These are phyloP conservation scores for Trichoderma koningii DNA, from an alignment of 2,329 filamentous ascomycete genomes.

Conservation along the genomic window DNA sequence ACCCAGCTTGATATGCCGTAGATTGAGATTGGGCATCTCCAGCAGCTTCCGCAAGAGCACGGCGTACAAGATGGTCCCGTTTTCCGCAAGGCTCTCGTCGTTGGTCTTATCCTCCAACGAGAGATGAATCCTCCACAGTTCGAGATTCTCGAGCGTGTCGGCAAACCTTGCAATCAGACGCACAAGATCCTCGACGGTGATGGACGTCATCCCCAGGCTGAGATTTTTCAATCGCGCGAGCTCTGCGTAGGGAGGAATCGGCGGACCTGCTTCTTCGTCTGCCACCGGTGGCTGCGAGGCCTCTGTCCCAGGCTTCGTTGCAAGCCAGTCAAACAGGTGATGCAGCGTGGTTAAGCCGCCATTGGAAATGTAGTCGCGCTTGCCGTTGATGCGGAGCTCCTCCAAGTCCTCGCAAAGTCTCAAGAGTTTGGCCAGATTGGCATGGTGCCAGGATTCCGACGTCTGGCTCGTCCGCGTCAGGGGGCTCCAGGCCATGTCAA, in stretches of 20 bases:
- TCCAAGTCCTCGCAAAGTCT: background rate
- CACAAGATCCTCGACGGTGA: constrained; percentile 39
- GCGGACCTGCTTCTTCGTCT: too few relatives aligned
- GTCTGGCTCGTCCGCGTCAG: too few relatives aligned
- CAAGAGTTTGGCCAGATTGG: constrained; percentile 32
- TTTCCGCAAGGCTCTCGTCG: background rate
- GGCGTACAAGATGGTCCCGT: constrained; percentile 44
- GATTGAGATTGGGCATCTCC: constrained; percentile 37
- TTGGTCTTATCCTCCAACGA: background rate
- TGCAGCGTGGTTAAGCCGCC: background rate
- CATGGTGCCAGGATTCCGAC: constrained; percentile 7
- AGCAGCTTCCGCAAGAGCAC: constrained; percentile 42
- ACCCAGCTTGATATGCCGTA: constrained; percentile 31
- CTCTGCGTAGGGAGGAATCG: constrained; percentile 37
- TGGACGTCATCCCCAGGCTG: constrained; percentile 46
- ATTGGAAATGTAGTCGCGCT: background rate
- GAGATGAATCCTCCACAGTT: constrained; percentile 49
- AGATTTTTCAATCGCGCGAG: constrained; percentile 42
- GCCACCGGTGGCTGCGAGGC: background rate
- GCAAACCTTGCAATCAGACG: constrained; percentile 46
- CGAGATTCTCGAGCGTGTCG: constrained; percentile 47
- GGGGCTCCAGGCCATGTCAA: constrained; percentile 28
- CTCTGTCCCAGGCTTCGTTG: background rate
- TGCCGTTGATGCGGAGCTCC: constrained; percentile 30
- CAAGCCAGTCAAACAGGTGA: constrained; percentile 29